Conservation (phyloP, 176 grass and related monocot genomes). For the Phoenix roebelenii region DNA sequence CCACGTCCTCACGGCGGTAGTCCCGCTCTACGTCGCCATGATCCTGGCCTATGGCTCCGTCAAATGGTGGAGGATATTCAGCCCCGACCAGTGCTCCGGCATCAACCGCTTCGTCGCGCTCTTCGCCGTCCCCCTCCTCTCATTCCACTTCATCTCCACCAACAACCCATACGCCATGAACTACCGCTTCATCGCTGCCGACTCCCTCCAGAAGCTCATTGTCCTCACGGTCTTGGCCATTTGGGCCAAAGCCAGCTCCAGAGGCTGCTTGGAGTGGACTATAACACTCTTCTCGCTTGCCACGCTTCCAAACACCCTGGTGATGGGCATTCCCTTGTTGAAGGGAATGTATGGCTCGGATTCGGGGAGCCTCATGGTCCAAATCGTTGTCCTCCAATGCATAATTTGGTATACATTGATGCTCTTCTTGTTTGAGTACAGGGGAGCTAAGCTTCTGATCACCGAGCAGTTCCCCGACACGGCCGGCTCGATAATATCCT, state of each 20-base stretch:
- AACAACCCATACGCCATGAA: conserved; percentile 64
- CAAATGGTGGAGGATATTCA: conserved; percentile 67
- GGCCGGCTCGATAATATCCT: conserved; percentile 64
- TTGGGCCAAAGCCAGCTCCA: conserved; percentile 30
- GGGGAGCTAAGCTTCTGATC: conserved; percentile 41
- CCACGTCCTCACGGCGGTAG: conserved; percentile 61
- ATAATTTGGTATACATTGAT: conserved; percentile 58
- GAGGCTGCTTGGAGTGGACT: conserved; percentile 53
- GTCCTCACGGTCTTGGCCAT: conserved; percentile 29
- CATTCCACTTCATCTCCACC: conserved; percentile 69
- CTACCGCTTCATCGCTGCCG: conserved; percentile 61
- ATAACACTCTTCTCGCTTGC: conserved; percentile 75
- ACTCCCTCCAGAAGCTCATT: conserved; percentile 61
- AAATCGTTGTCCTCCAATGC: conserved; percentile 57
- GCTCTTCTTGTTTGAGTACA: conserved; percentile 52
- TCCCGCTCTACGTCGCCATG: conserved; percentile 72
- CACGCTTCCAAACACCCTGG: conserved; percentile 62
- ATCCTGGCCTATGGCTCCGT: conserved; percentile 69
- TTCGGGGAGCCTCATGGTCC: conserved; percentile 41
- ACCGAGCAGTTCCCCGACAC: conserved; percentile 74
- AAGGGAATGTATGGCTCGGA: conserved; percentile 52
- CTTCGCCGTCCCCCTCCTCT: conserved; percentile 62
- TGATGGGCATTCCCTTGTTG: conserved; percentile 66
- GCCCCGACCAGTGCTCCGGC: conserved; percentile 66
- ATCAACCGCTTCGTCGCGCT: conserved; percentile 77